Conservation (phyloP, 495 filamentous ascomycete species). For the Penicillium canariense region DNA sequence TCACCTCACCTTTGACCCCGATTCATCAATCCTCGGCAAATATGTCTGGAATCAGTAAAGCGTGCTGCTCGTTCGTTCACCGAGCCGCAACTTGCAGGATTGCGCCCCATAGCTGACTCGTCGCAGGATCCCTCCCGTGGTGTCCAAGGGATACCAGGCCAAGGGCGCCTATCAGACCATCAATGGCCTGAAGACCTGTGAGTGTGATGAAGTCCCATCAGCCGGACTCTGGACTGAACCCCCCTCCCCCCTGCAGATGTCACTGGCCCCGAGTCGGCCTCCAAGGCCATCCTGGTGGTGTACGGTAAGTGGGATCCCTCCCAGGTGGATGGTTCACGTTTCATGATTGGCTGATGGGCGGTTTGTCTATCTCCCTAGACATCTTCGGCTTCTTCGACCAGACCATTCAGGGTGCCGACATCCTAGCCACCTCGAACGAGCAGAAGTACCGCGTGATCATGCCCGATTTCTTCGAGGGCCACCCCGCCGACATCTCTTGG, state of each 20-base stretch:
- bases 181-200: conserved; percentile 63
- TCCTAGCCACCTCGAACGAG: conserved; percentile 46
- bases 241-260: conserved; percentile 35
- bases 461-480: conserved; percentile 57
- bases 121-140: conserved; percentile 50
- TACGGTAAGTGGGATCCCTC: conserved; percentile 39
- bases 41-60: conserved; percentile 50
- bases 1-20: background rate
- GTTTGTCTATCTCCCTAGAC: conserved; percentile 25
- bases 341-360: background rate
- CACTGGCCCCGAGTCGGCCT: conserved; percentile 50
- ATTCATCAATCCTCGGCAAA: conserved; percentile 11
- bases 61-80: conserved; percentile 45
- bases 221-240: conserved; percentile 7
- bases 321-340: too few species aligned
- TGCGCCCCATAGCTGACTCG: conserved; percentile 1
- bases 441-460: conserved; percentile 57
- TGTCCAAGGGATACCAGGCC: conserved; percentile 54
- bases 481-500: conserved; percentile 45
- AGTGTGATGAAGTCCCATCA: conserved; percentile 7
- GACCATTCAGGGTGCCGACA: conserved; percentile 57
- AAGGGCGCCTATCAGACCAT: conserved; percentile 62
- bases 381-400: conserved; percentile 58
- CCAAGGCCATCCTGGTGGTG: conserved; percentile 52
- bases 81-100: background rate